Evolutionary conservation across 345 rosid species (phyloP).

Genomic region (Eucalyptus melliodora): DNA sequence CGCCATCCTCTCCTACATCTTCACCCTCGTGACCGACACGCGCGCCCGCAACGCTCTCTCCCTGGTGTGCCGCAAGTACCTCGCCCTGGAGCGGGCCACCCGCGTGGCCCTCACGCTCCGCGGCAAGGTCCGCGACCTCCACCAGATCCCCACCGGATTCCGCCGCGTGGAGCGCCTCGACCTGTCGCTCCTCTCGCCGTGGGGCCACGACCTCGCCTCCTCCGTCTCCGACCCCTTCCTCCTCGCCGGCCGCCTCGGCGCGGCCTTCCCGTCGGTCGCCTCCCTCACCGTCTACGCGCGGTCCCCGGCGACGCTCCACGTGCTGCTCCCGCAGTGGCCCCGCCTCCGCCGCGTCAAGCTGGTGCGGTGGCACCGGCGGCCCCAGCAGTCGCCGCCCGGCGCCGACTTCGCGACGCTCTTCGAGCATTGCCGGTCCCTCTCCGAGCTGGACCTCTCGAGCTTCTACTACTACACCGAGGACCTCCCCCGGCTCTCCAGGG

Average conservation of each 20-base stretch:
- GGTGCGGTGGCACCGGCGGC: conserved; percentile 83
- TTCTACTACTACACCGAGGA: conserved; percentile 96
- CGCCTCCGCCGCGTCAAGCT: conserved; percentile 37
- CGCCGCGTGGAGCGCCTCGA: conserved; percentile 54
- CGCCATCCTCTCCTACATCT: conserved; percentile 49
- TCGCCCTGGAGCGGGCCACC: conserved; percentile 53
- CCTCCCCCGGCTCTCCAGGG: conserved; percentile 54
- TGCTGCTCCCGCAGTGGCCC: conserved; percentile 68
- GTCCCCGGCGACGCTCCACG: conserved; percentile 28
- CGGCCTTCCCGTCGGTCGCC: conserved; percentile 38
- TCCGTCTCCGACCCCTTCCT: conserved; percentile 21
- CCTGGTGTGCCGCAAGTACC: conserved; percentile 55
- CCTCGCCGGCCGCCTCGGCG: conserved; percentile 39
- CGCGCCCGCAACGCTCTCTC: conserved; percentile 69
- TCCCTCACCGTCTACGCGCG: conserved; percentile 54
- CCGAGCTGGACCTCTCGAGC: conserved; percentile 46
- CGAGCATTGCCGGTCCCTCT: conserved; percentile 30
- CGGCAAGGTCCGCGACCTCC: conserved; percentile 69
- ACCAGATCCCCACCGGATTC: conserved; percentile 48
- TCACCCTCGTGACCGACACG: conserved; percentile 36
- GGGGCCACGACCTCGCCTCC: conserved; percentile 60
- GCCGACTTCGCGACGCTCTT: conserved; percentile 49
- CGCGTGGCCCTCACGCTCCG: conserved; percentile 79
- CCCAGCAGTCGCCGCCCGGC: conserved; percentile 19
- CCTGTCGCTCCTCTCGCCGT: conserved; percentile 77